Evolutionary conservation across 1,284 basidiomycete species (phyloP).

Genomic region (Sphagnurus paluster): DNA sequence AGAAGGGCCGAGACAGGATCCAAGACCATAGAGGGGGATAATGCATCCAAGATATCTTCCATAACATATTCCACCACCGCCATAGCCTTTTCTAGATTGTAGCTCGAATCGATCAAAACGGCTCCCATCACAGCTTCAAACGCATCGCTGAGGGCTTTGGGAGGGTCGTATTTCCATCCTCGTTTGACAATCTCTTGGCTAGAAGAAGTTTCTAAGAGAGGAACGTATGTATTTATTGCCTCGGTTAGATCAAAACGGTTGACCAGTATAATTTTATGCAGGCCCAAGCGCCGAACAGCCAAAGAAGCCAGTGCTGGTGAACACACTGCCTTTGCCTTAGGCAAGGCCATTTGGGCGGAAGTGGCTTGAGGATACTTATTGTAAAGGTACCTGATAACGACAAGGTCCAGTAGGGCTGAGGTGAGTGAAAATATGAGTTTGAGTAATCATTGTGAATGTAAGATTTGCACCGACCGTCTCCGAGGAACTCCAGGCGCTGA

Average conservation of each 20-base stretch:
- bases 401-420: slow-evolving; percentile 74
- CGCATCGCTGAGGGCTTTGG: slow-evolving; percentile 76
- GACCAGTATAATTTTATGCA: slow-evolving; percentile 73
- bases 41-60: slow-evolving; percentile 56
- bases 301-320: slow-evolving; percentile 69
- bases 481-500: slow-evolving; percentile 83
- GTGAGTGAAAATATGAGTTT: slow-evolving; percentile 3
- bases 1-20: slow-evolving; percentile 71
- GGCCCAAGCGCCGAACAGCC: slow-evolving; percentile 58
- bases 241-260: slow-evolving; percentile 69
- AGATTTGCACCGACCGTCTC: slow-evolving; percentile 63
- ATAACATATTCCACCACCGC: slow-evolving; percentile 61
- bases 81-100: slow-evolving; percentile 64
- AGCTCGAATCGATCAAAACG: slow-evolving; percentile 78
- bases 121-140: slow-evolving; percentile 86
- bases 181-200: slow-evolving; percentile 61
- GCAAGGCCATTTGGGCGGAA: slow-evolving; percentile 72
- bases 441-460: slow-evolving; percentile 14
- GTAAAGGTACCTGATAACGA: slow-evolving; percentile 72
- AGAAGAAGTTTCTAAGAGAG: slow-evolving; percentile 53
- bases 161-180: slow-evolving; percentile 81
- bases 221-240: slow-evolving; percentile 61
- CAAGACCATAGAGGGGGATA: slow-evolving; percentile 56
- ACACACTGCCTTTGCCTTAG: slow-evolving; percentile 73
- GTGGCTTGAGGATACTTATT: slow-evolving; percentile 66